These are phyloP conservation scores for Termitomyces sp. DNA, from an alignment of 768 basidiomycete species.

Conservation along the genomic window DNA sequence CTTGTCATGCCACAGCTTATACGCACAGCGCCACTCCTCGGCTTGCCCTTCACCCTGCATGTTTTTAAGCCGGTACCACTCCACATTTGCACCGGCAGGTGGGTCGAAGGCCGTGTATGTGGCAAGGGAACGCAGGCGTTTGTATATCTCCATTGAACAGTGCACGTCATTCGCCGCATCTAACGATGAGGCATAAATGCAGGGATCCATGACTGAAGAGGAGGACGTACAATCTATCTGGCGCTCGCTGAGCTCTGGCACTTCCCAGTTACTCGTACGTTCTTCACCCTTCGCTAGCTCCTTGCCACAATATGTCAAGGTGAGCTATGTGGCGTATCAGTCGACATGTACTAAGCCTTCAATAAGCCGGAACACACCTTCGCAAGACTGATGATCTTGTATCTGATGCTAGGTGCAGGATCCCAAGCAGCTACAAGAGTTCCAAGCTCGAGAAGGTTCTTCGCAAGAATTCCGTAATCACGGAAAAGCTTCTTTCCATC, in stretches of 20 bases:
- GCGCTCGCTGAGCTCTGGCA: slow-evolving; percentile 16
- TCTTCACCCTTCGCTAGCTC: slow-evolving; percentile 28
- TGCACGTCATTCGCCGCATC: slow-evolving; percentile 41
- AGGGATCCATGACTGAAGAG: not conserved
- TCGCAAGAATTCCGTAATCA: slow-evolving; percentile 37
- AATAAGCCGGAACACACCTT: slow-evolving; percentile 22
- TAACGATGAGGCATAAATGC: slow-evolving; percentile 6
- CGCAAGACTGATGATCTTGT: slow-evolving; percentile 32
- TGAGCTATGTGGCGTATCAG: slow-evolving; percentile 23
- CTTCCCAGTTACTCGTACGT: slow-evolving; percentile 37
- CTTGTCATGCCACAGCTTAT: slow-evolving; percentile 30
- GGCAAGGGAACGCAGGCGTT: slow-evolving; percentile 26
- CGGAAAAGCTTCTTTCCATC: slow-evolving; percentile 38
- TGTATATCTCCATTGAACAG: slow-evolving; percentile 29
- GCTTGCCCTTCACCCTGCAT: not conserved
- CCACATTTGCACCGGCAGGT: not conserved
- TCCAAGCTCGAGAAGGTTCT: slow-evolving; percentile 35
- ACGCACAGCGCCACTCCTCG: slow-evolving; percentile 31
- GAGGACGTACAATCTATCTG: slow-evolving; percentile 27
- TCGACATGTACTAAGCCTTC: not conserved
- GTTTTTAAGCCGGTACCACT: not conserved
- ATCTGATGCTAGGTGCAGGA: slow-evolving; percentile 19
- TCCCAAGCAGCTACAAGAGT: slow-evolving; percentile 31
- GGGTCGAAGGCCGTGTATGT: slow-evolving; percentile 2
- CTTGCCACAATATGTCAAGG: slow-evolving; percentile 31